Percentiles rank a stretch among this genome's conserved stretches.
Evolutionary conservation across 768 basidiomycete genomes (phyloP).

Genomic region (Rhodocollybia butyracea): DNA sequence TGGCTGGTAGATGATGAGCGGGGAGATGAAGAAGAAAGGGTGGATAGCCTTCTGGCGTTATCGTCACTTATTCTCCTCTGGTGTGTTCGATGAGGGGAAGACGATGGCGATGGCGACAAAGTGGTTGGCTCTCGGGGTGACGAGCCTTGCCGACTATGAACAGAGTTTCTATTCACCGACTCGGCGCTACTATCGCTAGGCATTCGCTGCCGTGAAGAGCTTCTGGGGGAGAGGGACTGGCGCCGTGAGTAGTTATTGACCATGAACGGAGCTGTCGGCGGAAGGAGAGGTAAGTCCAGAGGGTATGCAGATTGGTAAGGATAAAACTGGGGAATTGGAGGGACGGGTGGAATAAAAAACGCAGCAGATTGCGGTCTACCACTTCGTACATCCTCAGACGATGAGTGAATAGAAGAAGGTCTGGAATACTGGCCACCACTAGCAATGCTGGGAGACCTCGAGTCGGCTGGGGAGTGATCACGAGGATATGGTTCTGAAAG

Average conservation of each 20-base stretch:
- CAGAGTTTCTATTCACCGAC: constrained; percentile 5
- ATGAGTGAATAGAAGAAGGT: constrained; percentile 58
- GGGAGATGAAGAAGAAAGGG: constrained; percentile 9
- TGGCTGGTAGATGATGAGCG: constrained; percentile 11
- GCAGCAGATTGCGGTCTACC: constrained; percentile 38
- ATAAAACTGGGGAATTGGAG: constrained; percentile 38
- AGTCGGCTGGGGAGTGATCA: constrained; percentile 52
- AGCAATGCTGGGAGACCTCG: constrained; percentile 42
- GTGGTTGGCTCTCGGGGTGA: constrained; percentile 30
- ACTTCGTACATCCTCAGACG: constrained; percentile 53
- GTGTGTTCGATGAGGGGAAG: constrained; percentile 28
- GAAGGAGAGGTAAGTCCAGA: constrained; percentile 67
- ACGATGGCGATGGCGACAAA: constrained; percentile 32
- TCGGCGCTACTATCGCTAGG: constrained; percentile 12
- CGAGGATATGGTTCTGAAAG: constrained; percentile 38
- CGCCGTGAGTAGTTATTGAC: constrained; percentile 52
- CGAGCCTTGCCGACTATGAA: constrained; percentile 29
- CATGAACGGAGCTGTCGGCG: constrained; percentile 76
- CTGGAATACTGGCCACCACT: constrained; percentile 38
- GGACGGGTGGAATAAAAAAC: constrained; percentile 31
- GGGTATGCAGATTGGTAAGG: constrained; percentile 28
- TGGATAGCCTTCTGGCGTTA: constrained; percentile 5
- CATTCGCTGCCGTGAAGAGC: constrained; percentile 21
- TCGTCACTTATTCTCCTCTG: constrained; percentile 19
- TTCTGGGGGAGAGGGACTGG: constrained; percentile 13